phyloP scores from a whole-genome alignment of 2,329 filamentous ascomycete species.

The Sclerotinia sclerotiorum region DNA sequence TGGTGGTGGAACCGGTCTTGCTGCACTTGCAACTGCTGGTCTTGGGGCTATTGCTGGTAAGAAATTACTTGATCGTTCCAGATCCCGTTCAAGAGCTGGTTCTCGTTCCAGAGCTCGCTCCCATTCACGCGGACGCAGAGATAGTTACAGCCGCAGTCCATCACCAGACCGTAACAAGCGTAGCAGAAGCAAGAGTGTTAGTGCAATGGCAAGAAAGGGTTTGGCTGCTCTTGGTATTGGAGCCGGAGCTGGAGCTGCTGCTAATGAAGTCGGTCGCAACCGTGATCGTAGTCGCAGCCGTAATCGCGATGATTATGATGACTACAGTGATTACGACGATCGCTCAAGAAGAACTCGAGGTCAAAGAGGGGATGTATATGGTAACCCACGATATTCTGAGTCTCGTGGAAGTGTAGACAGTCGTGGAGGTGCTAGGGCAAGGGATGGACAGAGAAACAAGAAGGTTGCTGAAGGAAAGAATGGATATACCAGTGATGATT shows the following conservation, averaged over 20 bases:
- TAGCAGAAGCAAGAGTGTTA: constrained; percentile 65
- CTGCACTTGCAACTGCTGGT: constrained; percentile 62
- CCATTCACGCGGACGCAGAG: constrained; percentile 33
- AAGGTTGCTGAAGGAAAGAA: constrained; percentile 37
- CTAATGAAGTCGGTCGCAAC: constrained; percentile 27
- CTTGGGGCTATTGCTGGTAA: constrained; percentile 61
- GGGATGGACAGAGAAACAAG: constrained; percentile 35
- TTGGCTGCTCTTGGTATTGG: constrained; percentile 63
- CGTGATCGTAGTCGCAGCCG: constrained; percentile 33
- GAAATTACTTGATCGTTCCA: constrained; percentile 57
- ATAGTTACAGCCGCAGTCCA: constrained; percentile 39
- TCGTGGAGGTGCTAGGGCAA: constrained; percentile 29
- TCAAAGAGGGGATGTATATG: constrained; percentile 34
- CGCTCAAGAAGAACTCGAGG: constrained; percentile 12
- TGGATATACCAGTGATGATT: constrained; percentile 46
- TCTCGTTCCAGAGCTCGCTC: constrained; percentile 41
- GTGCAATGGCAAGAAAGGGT: constrained; percentile 60
- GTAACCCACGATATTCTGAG: constrained; percentile 36
- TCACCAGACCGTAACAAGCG: constrained; percentile 44
- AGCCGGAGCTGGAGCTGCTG: constrained; percentile 43
- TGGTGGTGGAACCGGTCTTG: constrained; percentile 54
- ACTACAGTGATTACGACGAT: constrained; percentile 34
- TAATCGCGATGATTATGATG: constrained; percentile 30
- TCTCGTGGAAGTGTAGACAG: constrained; percentile 35
- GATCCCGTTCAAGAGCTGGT: constrained; percentile 48